Base-by-base conservation (phyloP, 768 basidiomycete genomes). In the Suillus subaureus region DNA sequence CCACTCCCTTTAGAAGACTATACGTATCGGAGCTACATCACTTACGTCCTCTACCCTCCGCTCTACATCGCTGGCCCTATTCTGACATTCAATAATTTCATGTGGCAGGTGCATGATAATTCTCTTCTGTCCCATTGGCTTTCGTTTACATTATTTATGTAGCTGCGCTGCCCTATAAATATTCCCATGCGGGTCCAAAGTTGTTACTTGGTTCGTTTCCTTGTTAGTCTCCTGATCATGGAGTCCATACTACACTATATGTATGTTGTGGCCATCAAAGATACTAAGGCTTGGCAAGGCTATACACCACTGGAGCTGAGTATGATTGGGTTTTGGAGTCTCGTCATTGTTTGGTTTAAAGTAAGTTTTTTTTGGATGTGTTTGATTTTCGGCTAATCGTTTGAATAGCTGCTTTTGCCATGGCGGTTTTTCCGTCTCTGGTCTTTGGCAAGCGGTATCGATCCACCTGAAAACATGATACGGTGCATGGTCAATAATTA, bases 401-500 rank as follows among this genome's bases (percentile, higher is more conserved):
- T 47, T 16, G 40, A 47, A 54, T 70, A 98, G 96, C 87, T 98
- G 26, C 81, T 98, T 49, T 86, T 98, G 26, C 93, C 96, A 0
- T 98, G 97, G 97, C 86, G 97, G 13, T 97, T 97, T 81, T 99
- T 98, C 82, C 91, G 96, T 2, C 79, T 97, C 23, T 98, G 96
- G 95, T 90, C 96, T 3, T 80, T 99, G 26, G 75, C 87, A 7
- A 93, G 95, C 71, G 93, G 93, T 0, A 85, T 98, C 40, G 94
- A 97, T 70, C 92, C 95, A 0, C 97, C 97, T 0, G 97, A 99
- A 77, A 99, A 99, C 77, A 97, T 98, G 97, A 85, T 99, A 15
- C 86, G 97, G n/a, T 99, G 97, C 73, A 91, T 98, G 89, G 92
- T 89, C 26, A 99, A 99, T 76, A 99, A 98, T 75, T 98, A 98